A percentile compares a stretch with the other conserved stretches of the same genome.
Conservation (phyloP, 148 eudicot genomes). For the Rhododendron molle region DNA sequence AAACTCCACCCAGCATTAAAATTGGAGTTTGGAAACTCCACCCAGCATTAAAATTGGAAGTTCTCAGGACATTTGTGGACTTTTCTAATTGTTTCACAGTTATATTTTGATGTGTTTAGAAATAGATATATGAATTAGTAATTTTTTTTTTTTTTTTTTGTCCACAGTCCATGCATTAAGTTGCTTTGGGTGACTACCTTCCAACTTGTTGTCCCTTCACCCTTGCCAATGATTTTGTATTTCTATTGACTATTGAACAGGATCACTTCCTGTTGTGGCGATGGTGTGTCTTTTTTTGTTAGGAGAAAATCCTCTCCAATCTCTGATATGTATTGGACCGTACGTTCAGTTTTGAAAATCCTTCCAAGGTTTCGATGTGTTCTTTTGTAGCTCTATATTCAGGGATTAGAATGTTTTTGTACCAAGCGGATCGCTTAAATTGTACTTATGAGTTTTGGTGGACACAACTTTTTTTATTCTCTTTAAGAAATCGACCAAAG, state of each 20-base stretch:
- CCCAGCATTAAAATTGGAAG: not conserved
- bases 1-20: not conserved
- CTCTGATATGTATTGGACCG: too few relatives aligned
- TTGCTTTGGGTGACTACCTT: not conserved
- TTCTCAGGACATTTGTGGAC: not conserved
- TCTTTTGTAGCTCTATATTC: too few relatives aligned
- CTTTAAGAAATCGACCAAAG: too few relatives aligned
- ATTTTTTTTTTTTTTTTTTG: not conserved
- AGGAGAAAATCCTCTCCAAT: too few relatives aligned
- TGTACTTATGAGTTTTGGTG: too few relatives aligned
- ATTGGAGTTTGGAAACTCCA: not conserved
- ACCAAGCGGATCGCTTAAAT: too few relatives aligned
- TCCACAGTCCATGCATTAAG: not conserved
- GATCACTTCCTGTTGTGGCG: not conserved
- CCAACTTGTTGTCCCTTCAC: not conserved
- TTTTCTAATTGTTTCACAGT: not conserved
- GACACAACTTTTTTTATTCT: too few relatives aligned
- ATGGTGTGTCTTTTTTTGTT: too few relatives aligned
- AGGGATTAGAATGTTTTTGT: too few relatives aligned
- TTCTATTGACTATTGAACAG: not conserved
- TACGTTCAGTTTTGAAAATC: not conserved
- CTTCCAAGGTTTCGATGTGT: not conserved
- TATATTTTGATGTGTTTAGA: constrained; percentile 7
- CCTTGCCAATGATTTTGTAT: not conserved
- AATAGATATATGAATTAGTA: not conserved